Conservation (phyloP, 2,329 filamentous ascomycete genomes). For the Didymella glomerata region DNA sequence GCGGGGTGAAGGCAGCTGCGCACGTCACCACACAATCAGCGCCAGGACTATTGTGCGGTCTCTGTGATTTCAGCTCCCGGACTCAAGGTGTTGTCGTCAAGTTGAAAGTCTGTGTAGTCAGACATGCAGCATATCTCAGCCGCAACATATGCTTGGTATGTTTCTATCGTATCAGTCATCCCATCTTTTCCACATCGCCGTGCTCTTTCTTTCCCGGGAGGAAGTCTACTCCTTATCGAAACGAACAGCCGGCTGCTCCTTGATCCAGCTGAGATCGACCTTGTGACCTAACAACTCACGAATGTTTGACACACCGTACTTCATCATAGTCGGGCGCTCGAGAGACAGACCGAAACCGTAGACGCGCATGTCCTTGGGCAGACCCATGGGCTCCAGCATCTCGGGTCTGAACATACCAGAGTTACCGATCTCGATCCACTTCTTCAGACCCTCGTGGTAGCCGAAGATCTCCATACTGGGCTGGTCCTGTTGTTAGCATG, state of each 20-base stretch:
- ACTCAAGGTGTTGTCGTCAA: too few relatives aligned
- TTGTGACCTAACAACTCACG: conserved; percentile 93
- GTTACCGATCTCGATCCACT: conserved; percentile 94
- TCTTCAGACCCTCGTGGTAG: conserved; percentile 73
- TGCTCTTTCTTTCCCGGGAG: not conserved
- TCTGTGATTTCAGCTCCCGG: too few relatives aligned
- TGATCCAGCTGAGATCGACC: conserved; percentile 91
- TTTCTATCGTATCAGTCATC: conserved; percentile 3
- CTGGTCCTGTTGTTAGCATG: conserved; percentile 5
- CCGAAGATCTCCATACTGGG: conserved; percentile 97
- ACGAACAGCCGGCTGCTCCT: conserved; percentile 88
- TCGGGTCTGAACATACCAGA: conserved; percentile 98
- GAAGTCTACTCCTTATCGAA: conserved; percentile 75
- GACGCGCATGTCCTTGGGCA: conserved; percentile 89
- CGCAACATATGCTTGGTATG: not conserved
- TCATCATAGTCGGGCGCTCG: conserved; percentile 98
- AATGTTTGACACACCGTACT: conserved; percentile 82
- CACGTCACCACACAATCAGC: too few relatives aligned
- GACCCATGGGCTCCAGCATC: conserved; percentile 93
- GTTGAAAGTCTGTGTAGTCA: not conserved
- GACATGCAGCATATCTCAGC: not conserved
- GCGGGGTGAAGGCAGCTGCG: too few relatives aligned
- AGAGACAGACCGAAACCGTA: conserved; percentile 93
- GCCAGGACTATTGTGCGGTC: too few relatives aligned
- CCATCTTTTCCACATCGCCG: not conserved